phyloP scores from a whole-genome alignment of 176 grass and related monocot genomes.

The Carex littledalei region DNA sequence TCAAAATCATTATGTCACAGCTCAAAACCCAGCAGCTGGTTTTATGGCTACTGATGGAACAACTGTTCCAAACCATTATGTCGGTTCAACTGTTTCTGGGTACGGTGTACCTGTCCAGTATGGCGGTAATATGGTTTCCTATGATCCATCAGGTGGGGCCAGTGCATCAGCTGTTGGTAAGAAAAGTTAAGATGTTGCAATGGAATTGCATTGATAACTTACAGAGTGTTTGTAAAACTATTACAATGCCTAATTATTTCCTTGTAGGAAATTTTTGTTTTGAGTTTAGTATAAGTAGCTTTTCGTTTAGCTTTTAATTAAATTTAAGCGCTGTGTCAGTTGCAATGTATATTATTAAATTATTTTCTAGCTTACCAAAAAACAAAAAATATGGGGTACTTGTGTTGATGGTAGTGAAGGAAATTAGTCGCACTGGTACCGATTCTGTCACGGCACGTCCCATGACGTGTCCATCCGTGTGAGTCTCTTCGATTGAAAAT shows the following conservation, averaged over 20 bases:
- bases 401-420: not conserved
- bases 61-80: constrained; percentile 30
- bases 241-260: not conserved
- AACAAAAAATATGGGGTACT: not conserved
- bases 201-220: not conserved
- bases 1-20: constrained; percentile 27
- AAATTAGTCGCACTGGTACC: too few species aligned
- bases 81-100: constrained; percentile 6
- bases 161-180: not conserved
- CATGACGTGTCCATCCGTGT: too few species aligned
- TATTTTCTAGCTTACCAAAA: not conserved
- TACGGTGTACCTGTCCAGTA: not conserved
- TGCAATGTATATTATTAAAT: not conserved
- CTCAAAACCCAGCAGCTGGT: constrained; percentile 27
- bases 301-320: not conserved
- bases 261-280: not conserved
- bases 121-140: not conserved
- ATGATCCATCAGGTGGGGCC: not conserved
- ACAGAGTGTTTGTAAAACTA: not conserved
- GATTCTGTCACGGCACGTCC: too few species aligned
- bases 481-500: too few species aligned
- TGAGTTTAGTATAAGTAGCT: not conserved
- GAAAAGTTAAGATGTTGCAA: not conserved
- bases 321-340: not conserved
- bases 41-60: constrained; percentile 1